Base-by-base conservation (phyloP, 257 asterid genomes). In the Pogostemon cablin region DNA sequence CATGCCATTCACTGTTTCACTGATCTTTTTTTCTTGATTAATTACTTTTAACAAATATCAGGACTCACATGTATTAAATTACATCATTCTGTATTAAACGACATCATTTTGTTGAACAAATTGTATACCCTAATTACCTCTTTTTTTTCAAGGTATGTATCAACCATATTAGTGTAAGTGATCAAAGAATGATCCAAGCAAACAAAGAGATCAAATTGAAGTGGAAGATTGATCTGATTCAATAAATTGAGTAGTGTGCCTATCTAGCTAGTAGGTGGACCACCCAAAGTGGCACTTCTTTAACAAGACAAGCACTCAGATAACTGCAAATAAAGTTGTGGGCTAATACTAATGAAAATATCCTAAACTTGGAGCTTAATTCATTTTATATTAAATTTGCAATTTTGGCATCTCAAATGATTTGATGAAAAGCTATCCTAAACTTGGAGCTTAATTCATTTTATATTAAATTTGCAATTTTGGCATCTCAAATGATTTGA, bases 211-310 rank as follows among this genome's bases (percentile, higher is more conserved):
- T 37, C 3, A 38, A 59, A 46, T 59, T 3, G 32, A 59, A 38
- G 39, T 59, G 46, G 65, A 11, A 38, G 25, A n/a, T 59, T 38
- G 4, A 37, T 58, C 44, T 58, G 25, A 35, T 58, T 57, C 63
- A 35, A 57, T 9, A 57, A 57, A 57, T 57, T 58, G 17, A 35
- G 6, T 58, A 34, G 1, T 57, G 55, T 11, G 55, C 12, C 20
- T 48, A 17, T 40, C 40, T 39, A n/a, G 38, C 50, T 61, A 62
- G 40, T 15, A 43, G 42, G 53, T 15, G 65, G 65, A 59, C 65
- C 65, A 59, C 65, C 65, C 47, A 10, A 59, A 59, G 32, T 37
- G 34, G 11, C 65, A 59, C 10, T 52, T 59, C 65, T 38, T 41
- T 37, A 12, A 59, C 65, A 0, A 59, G 65, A 59, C 65, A 37